Percentiles rank a stretch among this genome's conserved stretches.
Conservation (phyloP, 805 yeast species). For the Monosporozyma aerobia region DNA sequence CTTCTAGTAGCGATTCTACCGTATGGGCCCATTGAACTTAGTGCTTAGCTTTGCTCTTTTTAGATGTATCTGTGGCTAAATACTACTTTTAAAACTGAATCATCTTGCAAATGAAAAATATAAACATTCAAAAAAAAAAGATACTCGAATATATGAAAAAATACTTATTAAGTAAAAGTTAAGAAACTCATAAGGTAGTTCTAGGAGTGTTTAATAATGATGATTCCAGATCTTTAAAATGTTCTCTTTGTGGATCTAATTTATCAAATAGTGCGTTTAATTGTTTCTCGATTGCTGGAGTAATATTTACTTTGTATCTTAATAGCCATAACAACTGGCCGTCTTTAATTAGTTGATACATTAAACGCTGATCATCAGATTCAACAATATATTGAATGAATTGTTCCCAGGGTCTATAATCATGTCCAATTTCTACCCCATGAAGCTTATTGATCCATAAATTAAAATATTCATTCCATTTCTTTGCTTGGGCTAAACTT, state of each 20-base stretch:
- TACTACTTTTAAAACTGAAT: background rate
- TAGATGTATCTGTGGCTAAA: background rate
- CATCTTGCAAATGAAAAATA: background rate
- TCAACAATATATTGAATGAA: slow-evolving; percentile 13
- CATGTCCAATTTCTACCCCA: slow-evolving; percentile 9
- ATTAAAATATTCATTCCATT: slow-evolving; percentile 17
- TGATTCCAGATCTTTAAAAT: background rate
- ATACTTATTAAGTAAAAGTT: too few relatives aligned
- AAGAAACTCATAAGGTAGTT: background rate
- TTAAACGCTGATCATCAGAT: slow-evolving; percentile 10
- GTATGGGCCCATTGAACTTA: background rate
- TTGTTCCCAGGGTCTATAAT: slow-evolving; percentile 21
- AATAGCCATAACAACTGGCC: slow-evolving; percentile 22
- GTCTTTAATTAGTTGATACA: slow-evolving; percentile 12
- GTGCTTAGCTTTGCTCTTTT: background rate
- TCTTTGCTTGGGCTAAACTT: slow-evolving; percentile 11
- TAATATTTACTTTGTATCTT: slow-evolving; percentile 15
- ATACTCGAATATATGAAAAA: background rate
- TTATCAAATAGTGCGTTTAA: slow-evolving; percentile 10
- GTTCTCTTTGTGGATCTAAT: slow-evolving; percentile 3
- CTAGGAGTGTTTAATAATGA: background rate
- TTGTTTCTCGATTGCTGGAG: slow-evolving; percentile 10
- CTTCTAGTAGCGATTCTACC: background rate
- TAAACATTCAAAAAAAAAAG: background rate
- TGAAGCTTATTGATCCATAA: slow-evolving; percentile 19